A percentile compares a stretch with the other conserved stretches of the same genome.
phyloP scores from a whole-genome alignment of 2,329 filamentous ascomycete species.

The Pezicula rhizophila region DNA sequence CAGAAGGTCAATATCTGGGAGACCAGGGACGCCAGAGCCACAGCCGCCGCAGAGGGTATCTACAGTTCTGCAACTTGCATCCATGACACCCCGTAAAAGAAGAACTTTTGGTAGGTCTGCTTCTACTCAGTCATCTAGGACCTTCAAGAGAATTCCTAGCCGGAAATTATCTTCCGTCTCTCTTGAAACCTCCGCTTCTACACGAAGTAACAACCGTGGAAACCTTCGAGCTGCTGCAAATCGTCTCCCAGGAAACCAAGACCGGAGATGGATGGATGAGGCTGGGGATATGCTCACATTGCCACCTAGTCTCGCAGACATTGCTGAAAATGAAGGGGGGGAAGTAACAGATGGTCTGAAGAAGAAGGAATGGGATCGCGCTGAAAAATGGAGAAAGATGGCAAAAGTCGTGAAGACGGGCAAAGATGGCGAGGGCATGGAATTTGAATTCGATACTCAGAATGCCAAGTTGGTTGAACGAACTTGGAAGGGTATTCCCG shows the following conservation, averaged over 20 bases:
- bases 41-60: slow-evolving; percentile 25
- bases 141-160: slow-evolving; percentile 35
- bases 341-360: slow-evolving; percentile 50
- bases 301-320: slow-evolving; percentile 49
- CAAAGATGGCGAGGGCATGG: slow-evolving; percentile 49
- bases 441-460: slow-evolving; percentile 73
- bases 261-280: slow-evolving; percentile 56
- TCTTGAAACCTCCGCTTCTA: slow-evolving; percentile 39
- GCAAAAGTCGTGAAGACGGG: slow-evolving; percentile 49
- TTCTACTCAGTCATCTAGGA: slow-evolving; percentile 17
- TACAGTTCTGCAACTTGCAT: slow-evolving; percentile 24
- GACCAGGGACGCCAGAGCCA: slow-evolving; percentile 31
- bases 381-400: slow-evolving; percentile 65
- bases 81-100: slow-evolving; percentile 23
- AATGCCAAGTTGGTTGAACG: slow-evolving; percentile 83
- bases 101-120: slow-evolving; percentile 22
- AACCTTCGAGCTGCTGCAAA: slow-evolving; percentile 51
- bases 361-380: slow-evolving; percentile 55
- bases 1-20: slow-evolving; percentile 29
- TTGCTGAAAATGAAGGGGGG: slow-evolving; percentile 48
- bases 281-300: slow-evolving; percentile 62
- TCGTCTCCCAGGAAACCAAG: slow-evolving; percentile 53
- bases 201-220: slow-evolving; percentile 45
- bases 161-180: slow-evolving; percentile 53
- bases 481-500: slow-evolving; percentile 97